These are phyloP conservation scores for Debaryomyces prosopidis DNA, from an alignment of 805 yeast genomes.

Conservation along the genomic window DNA sequence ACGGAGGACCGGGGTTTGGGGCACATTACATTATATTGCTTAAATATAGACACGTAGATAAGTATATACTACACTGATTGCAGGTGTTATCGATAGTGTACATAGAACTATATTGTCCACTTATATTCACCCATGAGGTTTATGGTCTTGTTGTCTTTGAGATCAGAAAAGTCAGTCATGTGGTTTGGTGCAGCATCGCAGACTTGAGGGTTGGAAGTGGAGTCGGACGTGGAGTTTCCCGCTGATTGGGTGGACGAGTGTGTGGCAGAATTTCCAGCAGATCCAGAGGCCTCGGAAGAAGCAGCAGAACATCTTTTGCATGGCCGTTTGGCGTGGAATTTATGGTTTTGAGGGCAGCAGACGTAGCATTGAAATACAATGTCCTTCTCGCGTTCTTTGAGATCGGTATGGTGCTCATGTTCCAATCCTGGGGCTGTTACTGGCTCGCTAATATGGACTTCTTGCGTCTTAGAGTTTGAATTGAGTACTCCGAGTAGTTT, in stretches of 20 bases:
- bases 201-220: neutral
- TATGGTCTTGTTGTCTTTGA: slow-evolving; percentile 14
- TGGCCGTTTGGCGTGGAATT: slow-evolving; percentile 7
- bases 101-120: slow-evolving; percentile 20
- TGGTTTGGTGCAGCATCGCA: neutral
- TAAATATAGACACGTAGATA: too few relatives aligned
- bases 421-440: neutral
- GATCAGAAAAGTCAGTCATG: neutral
- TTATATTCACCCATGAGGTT: slow-evolving; percentile 32
- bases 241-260: neutral
- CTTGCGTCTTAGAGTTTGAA: neutral
- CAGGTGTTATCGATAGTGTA: too few relatives aligned
- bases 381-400: slow-evolving; percentile 3
- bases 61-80: too few relatives aligned
- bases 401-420: neutral
- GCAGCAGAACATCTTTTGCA: slow-evolving; percentile 14
- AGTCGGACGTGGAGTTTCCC: neutral
- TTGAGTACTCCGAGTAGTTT: slow-evolving; percentile 4
- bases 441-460: neutral
- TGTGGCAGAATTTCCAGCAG: neutral
- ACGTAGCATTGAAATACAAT: slow-evolving; percentile 17
- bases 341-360: slow-evolving; percentile 12
- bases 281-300: slow-evolving; percentile 6
- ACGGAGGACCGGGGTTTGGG: too few relatives aligned
- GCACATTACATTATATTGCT: too few relatives aligned